phyloP scores from a whole-genome alignment of 176 grass and related monocot genomes.

The Aechmea fasciata region DNA sequence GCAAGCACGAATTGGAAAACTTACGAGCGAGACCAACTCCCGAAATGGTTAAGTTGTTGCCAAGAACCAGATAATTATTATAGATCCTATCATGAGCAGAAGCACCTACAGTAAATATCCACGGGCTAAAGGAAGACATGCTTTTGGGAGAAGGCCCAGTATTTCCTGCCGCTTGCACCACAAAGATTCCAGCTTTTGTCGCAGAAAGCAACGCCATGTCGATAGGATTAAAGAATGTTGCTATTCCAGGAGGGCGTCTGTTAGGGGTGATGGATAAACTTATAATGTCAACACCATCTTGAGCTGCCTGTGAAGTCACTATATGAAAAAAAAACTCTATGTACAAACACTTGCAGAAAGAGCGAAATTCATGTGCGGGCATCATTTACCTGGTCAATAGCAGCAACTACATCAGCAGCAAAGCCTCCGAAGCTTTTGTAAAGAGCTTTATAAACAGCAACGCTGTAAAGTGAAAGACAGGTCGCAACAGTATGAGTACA shows the following conservation, averaged over 20 bases:
- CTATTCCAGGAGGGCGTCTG: constrained; percentile 73
- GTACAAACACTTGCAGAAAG: no score
- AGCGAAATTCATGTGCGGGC: neutral
- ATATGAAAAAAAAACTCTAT: neutral
- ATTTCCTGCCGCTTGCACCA: constrained; percentile 96
- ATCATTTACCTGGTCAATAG: constrained; percentile 76
- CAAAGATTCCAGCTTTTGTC: constrained; percentile 87
- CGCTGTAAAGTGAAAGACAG: constrained; percentile 33
- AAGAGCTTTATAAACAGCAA: constrained; percentile 98
- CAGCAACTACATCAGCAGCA: constrained; percentile 99
- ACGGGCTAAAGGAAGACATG: constrained; percentile 86
- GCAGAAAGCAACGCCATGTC: constrained; percentile 90
- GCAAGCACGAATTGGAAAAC: constrained; percentile 8
- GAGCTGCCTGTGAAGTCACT: constrained; percentile 62
- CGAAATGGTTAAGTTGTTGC: constrained; percentile 75
- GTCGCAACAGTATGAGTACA: neutral
- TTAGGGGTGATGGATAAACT: constrained; percentile 98
- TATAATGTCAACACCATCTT: constrained; percentile 92
- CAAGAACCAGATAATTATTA: constrained; percentile 73
- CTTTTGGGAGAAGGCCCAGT: constrained; percentile 90
- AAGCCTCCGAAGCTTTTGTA: constrained; percentile 99
- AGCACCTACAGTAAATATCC: constrained; percentile 97
- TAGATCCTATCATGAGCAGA: constrained; percentile 94
- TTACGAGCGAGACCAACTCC: constrained; percentile 96
- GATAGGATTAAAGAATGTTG: constrained; percentile 97